Conservation (phyloP, 192 early-diverging fungal genomes). For the Coemansia sp. region DNA sequence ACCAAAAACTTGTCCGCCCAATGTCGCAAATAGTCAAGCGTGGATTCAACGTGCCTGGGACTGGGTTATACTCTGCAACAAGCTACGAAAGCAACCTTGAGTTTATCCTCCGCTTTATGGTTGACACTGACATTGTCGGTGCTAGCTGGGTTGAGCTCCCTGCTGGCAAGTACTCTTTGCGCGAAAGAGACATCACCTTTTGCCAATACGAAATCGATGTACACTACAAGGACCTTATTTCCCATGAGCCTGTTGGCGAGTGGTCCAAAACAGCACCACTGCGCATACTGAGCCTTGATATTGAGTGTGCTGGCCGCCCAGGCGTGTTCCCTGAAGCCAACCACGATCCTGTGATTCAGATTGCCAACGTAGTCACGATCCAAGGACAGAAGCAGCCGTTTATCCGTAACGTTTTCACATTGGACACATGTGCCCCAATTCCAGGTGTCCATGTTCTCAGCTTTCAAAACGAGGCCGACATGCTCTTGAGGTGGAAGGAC, state of each 20-base stretch:
- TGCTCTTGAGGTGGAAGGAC: slow-evolving; percentile 81
- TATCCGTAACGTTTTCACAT: slow-evolving; percentile 91
- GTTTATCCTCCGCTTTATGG: slow-evolving; percentile 92
- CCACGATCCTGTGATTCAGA: slow-evolving; percentile 94
- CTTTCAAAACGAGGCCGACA: slow-evolving; percentile 75
- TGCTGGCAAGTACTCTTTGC: slow-evolving; percentile 68
- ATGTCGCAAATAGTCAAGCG: slow-evolving; percentile 49
- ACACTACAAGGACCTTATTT: slow-evolving; percentile 73
- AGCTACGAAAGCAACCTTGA: slow-evolving; percentile 89
- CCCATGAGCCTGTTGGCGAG: slow-evolving; percentile 84
- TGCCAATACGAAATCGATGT: slow-evolving; percentile 84
- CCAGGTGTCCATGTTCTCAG: slow-evolving; percentile 83
- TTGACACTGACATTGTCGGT: slow-evolving; percentile 81
- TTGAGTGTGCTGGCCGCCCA: slow-evolving; percentile 95
- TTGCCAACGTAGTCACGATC: slow-evolving; percentile 89
- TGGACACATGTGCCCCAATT: slow-evolving; percentile 90
- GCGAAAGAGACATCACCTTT: slow-evolving; percentile 31
- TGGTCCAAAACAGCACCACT: slow-evolving; percentile 94
- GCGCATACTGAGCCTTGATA: slow-evolving; percentile 95
- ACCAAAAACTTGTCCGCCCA: slow-evolving; percentile 53
- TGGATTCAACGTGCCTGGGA: slow-evolving; percentile 60
- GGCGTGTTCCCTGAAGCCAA: slow-evolving; percentile 94
- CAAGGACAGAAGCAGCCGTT: slow-evolving; percentile 90
- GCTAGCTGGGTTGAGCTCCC: slow-evolving; percentile 93
- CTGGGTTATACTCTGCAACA: slow-evolving; percentile 56